Evolutionary conservation across 2,329 filamentous ascomycete genomes (phyloP).

Genomic region (Microdochium bolleyi): DNA sequence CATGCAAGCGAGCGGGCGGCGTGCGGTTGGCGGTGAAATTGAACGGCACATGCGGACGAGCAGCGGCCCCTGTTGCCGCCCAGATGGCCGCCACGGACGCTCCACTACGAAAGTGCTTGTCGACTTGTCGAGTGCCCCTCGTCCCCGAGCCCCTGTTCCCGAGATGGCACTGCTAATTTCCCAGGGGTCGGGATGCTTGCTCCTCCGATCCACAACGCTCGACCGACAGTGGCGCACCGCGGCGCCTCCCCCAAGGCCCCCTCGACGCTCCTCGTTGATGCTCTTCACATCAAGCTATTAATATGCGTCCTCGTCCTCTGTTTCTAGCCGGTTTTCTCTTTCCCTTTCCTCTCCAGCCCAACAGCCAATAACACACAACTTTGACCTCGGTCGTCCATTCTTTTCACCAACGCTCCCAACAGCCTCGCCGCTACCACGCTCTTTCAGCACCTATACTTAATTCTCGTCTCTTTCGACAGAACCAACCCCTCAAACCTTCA

Average conservation of each 20-base stretch:
- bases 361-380: constrained; percentile 32
- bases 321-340: constrained; percentile 11
- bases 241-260: constrained; percentile 7
- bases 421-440: constrained; percentile 8
- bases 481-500: constrained; percentile 29
- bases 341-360: constrained; percentile 30
- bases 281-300: constrained; percentile 27
- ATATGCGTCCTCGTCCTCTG: constrained; percentile 31
- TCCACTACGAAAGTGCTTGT: background rate
- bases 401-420: constrained; percentile 21
- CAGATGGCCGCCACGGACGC: background rate
- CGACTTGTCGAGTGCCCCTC: background rate
- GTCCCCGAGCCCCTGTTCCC: background rate
- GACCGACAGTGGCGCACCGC: too few species aligned
- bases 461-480: constrained; percentile 20
- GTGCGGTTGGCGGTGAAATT: background rate
- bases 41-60: background rate
- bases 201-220: background rate
- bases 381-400: constrained; percentile 54
- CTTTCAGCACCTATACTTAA: constrained; percentile 18
- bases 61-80: background rate
- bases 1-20: too few species aligned
- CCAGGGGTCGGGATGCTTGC: background rate
- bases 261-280: background rate
- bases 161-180: background rate